Conservation (phyloP, 805 yeast genomes). For the Candida bentonensis region DNA sequence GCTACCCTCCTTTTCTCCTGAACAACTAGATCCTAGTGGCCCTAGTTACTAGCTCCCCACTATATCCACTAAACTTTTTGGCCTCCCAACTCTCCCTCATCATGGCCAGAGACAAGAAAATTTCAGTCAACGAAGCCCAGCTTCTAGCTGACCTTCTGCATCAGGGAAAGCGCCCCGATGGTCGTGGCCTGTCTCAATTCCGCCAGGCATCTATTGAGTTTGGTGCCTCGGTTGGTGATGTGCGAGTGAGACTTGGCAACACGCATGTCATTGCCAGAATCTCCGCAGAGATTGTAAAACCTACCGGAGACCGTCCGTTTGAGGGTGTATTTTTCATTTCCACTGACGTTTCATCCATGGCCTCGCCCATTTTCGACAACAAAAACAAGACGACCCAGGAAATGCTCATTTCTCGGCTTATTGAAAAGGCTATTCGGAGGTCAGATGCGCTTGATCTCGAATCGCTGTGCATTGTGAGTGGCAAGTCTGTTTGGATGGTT, state of each 20-base stretch:
- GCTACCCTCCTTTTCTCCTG: too few species aligned
- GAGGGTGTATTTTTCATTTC: slow-evolving; percentile 79
- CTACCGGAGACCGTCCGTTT: slow-evolving; percentile 83
- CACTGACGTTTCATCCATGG: slow-evolving; percentile 84
- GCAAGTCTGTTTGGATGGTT: slow-evolving; percentile 79
- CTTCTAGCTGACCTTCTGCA: slow-evolving; percentile 31
- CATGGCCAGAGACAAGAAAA: not conserved
- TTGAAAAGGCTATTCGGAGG: slow-evolving; percentile 84
- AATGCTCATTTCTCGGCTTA: slow-evolving; percentile 58
- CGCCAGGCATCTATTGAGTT: slow-evolving; percentile 52
- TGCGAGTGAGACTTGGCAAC: slow-evolving; percentile 61
- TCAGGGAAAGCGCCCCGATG: slow-evolving; percentile 52
- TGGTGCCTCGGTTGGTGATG: slow-evolving; percentile 59
- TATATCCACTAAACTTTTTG: too few species aligned
- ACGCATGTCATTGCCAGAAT: slow-evolving; percentile 62
- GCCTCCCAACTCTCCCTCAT: too few species aligned
- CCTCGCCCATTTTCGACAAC: slow-evolving; percentile 70
- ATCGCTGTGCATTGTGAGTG: slow-evolving; percentile 79
- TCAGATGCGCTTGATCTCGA: slow-evolving; percentile 88
- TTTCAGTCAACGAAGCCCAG: not conserved
- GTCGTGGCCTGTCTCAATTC: slow-evolving; percentile 48
- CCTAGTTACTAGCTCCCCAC: too few species aligned
- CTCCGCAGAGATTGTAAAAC: slow-evolving; percentile 61
- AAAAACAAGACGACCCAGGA: slow-evolving; percentile 60
- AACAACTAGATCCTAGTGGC: too few species aligned